Evolutionary conservation across 139 green algal genomes (phyloP), one percentile per base, ranked within the genome.

Genomic region (Mesostigma viride): DNA sequence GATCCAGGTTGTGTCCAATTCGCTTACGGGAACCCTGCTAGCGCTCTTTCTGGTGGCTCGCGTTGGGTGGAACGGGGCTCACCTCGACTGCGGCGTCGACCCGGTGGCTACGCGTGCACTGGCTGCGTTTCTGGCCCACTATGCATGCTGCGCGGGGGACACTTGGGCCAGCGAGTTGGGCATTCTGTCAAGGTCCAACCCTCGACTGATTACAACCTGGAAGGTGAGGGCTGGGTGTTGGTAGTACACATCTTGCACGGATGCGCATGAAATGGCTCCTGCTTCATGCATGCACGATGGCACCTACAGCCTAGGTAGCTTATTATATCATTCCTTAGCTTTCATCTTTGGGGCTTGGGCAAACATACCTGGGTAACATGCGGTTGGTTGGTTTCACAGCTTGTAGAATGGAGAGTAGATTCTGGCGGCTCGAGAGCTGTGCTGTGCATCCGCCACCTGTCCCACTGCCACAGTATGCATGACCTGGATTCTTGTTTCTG

Each of bases 121-220:
- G 30, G 64, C 33, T 2, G 81, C 35, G 0, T 85, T 92, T 33
- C 67, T 95, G 48, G 89, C 84, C 5, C 92, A 94, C 74, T 93
- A 90, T 63, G 81, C 83, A 22, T 92, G 85, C 78, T 95, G 87
- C 70, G 89, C 81, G 62, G 91, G 81, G 1, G 91, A 97, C 82
- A 96, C 91, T 0, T 97, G 89, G 90, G 79, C 87, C 0, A 84
- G 69, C 3, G 91, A 97, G 82, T 31, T 96, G 1, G 90, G 90
- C 0, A 78, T 91, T 26, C 80, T 95, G 11, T 82, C 64, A 27
- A 26, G 62, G 6, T 17, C 36, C 22, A 22, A 75, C n/a, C 91
- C 91, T 0, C 76, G 83, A 17, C 83, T 97, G 0, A 85, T 97
- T 68, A 96, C 90, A 6, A 87, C 79, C 40, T 14, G 8, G 8